Percentiles rank a stretch among this genome's conserved stretches.
Conservation (phyloP, 1,284 basidiomycete genomes). For the Boletus calvinii region DNA sequence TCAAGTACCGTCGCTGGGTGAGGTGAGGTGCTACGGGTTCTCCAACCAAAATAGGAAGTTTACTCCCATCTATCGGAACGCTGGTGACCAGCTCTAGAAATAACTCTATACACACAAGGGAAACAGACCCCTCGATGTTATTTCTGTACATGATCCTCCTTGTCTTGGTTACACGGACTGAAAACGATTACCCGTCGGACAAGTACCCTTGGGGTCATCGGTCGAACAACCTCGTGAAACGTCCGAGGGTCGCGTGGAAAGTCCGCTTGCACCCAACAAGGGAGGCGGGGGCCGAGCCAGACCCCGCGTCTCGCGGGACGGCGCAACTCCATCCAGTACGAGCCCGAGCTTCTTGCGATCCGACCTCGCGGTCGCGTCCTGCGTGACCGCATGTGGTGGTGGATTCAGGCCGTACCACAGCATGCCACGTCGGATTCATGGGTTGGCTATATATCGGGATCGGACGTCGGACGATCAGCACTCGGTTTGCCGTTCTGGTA, state of each 20-base stretch:
- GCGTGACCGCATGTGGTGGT: neutral
- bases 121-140: conserved; percentile 5
- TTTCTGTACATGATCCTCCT: neutral
- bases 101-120: neutral
- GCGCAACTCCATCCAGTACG: neutral
- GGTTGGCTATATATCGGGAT: conserved; percentile 18
- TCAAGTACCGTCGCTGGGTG: neutral
- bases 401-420: neutral
- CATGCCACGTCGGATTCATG: neutral
- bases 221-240: conserved; percentile 17
- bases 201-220: conserved; percentile 6
- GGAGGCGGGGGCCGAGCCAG: neutral
- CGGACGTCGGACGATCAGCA: conserved; percentile 22
- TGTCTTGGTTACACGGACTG: conserved; percentile 1
- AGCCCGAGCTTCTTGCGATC: conserved; percentile 9
- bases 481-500: conserved; percentile 6
- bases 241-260: conserved; percentile 20
- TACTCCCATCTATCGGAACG: neutral
- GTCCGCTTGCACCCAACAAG: neutral
- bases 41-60: too few relatives aligned
- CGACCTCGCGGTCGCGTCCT: conserved; percentile 10
- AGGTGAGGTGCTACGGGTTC: neutral
- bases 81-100: neutral
- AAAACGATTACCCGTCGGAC: conserved; percentile 15
- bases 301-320: neutral